Evolutionary conservation across 2,329 filamentous ascomycete species (phyloP).

Genomic region (Huntiella moniliformis): DNA sequence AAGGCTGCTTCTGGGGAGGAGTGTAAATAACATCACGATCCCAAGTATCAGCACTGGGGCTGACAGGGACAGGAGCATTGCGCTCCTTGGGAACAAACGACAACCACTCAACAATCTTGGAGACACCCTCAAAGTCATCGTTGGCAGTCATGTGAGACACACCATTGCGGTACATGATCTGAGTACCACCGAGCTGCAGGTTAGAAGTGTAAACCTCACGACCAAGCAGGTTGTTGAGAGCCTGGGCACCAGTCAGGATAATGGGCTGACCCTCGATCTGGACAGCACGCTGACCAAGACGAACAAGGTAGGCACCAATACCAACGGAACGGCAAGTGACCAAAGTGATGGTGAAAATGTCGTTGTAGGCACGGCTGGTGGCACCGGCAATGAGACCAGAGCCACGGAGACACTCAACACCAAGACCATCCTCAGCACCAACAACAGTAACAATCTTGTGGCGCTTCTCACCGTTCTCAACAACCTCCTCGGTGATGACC

Average conservation of each 20-base stretch:
- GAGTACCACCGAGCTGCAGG: constrained; percentile 96
- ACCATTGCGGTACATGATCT: constrained; percentile 99
- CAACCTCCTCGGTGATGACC: constrained; percentile 62
- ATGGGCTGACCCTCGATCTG: constrained; percentile 98
- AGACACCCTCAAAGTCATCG: constrained; percentile 94
- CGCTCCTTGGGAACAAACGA: constrained; percentile 94
- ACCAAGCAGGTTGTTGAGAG: constrained; percentile 93
- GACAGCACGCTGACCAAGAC: constrained; percentile 92
- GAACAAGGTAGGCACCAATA: constrained; percentile 97
- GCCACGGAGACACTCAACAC: constrained; percentile 91
- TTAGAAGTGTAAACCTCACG: constrained; percentile 98
- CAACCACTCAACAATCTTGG: constrained; percentile 96
- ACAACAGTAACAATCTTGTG: constrained; percentile 90
- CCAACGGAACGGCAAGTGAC: constrained; percentile 97
- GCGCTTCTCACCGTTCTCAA: constrained; percentile 72
- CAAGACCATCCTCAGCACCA: constrained; percentile 84
- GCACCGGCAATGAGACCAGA: constrained; percentile 97
- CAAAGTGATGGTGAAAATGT: constrained; percentile 95
- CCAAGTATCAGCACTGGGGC: constrained; percentile 69
- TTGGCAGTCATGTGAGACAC: constrained; percentile 97
- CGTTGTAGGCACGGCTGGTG: constrained; percentile 90
- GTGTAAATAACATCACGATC: constrained; percentile 81
- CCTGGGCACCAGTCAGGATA: constrained; percentile 90
- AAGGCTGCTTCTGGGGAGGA: constrained; percentile 56
- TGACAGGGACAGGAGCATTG: constrained; percentile 80